Evolutionary conservation across 768 basidiomycete species (phyloP).

Genomic region (Asterophora lycoperdoides): DNA sequence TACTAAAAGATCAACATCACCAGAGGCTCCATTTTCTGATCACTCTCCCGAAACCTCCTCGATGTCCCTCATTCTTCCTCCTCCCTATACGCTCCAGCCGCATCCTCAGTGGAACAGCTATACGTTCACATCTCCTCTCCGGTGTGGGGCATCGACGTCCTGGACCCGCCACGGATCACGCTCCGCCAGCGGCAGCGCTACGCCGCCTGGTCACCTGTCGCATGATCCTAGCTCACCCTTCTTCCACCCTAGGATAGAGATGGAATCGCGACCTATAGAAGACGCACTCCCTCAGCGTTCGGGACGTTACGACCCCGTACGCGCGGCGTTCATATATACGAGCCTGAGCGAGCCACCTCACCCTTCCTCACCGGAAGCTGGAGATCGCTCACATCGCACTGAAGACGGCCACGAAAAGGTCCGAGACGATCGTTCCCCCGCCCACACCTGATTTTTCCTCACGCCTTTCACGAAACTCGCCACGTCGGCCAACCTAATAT

Average conservation of each 20-base stretch:
- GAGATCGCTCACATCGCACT: constrained; percentile 17
- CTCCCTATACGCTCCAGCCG: constrained; percentile 67
- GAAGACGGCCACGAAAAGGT: constrained; percentile 14
- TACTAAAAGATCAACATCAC: constrained; percentile 29
- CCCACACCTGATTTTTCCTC: constrained; percentile 7
- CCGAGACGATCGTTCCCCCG: not conserved
- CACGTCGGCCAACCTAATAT: constrained; percentile 8
- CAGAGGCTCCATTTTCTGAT: constrained; percentile 31
- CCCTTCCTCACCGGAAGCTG: constrained; percentile 17
- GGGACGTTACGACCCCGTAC: constrained; percentile 52
- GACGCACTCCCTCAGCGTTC: constrained; percentile 28
- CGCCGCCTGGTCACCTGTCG: constrained; percentile 20
- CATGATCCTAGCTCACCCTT: not conserved
- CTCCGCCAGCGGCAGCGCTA: constrained; percentile 26
- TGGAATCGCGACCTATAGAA: constrained; percentile 2
- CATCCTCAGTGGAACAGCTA: constrained; percentile 59
- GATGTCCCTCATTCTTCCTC: constrained; percentile 32
- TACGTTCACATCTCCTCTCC: constrained; percentile 33
- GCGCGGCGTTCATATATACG: constrained; percentile 39
- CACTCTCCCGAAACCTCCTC: constrained; percentile 28
- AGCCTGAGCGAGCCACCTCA: constrained; percentile 21
- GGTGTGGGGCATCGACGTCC: constrained; percentile 33
- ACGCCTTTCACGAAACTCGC: constrained; percentile 16
- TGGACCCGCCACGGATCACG: constrained; percentile 32
- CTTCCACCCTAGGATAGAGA: not conserved